Evolutionary conservation across 495 filamentous ascomycete species (phyloP), one percentile per base, ranked within the genome.

Genomic region (Neurospora terricola): DNA sequence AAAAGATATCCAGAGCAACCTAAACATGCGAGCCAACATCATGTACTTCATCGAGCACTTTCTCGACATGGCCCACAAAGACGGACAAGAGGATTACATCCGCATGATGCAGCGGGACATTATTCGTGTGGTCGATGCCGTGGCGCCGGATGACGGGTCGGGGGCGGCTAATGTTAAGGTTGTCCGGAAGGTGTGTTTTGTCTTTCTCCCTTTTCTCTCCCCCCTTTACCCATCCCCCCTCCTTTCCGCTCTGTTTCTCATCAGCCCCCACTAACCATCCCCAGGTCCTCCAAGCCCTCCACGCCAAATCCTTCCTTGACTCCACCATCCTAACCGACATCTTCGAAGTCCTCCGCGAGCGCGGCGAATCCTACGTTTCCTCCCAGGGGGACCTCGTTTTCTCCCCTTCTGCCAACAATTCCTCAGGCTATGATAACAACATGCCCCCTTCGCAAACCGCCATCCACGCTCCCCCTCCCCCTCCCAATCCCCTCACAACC

Each of bases 41-140:
- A 95, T 99, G 92, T 98, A 96, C 83, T 98, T 99, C 84, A 90
- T 98, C 78, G 95, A 98, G 80, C 91, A 94, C 74, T 91, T 99
- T 71, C 93, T 95, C 82, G 95, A 98, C 78, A 88, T 93, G 85
- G 91, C 93, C 18, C 86, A 88, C 21, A 89, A 89, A 70, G 92
- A 97, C 72, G 87, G 90, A 72, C 88, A 94, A 77, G 78, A 84
- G 21, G 89, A 92, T 36, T 98, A 94, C 78, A 88, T 96, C 21
- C 89, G 90, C 70, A 97, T 98, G 94, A 94, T 99, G 81, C 92
- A 97, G 78, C 86, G 94, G 34, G 96, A 99, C 78, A 94, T 98
- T 30, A 84, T 96, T 16, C 85, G 92, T 14, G 89, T 99, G 21
- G 91, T 98, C 21, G 96, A 98, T 78, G 91, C 93, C 0, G 93